Evolutionary conservation across 2,329 filamentous ascomycete genomes (phyloP), one percentile per base, ranked within the genome.

Genomic region (Lachnellula arida): DNA sequence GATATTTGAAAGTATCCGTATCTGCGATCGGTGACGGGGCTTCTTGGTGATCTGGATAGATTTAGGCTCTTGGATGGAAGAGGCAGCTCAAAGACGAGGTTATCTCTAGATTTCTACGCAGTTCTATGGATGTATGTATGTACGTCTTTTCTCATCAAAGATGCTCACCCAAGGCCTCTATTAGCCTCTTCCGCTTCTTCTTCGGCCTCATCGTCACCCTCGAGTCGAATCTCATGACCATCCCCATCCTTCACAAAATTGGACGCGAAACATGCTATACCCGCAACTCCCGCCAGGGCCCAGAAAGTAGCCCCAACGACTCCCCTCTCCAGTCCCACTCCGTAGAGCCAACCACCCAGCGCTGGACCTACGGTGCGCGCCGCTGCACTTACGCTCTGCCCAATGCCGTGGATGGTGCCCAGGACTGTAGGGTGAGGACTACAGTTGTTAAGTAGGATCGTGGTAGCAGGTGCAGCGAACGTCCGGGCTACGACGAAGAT

Each of bases 401-500:
- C 79, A 1, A 81, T 67, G 5, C 79, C 79, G 56, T 82, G 81
- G 9, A 85, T 76, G 0, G 81, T 81, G 0, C 81, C 81, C 15
- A 85, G 70, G 2, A 83, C 80, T 47, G 76, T 79, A 0, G 80
- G 80, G 62, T 83, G 79, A 0, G 82, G 81, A 40, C 78, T 80
- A 63, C 80, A 80, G 64, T 85, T 84, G 63, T 84, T 85, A 46
- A 85, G 72, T n/a, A 85, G 70, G 54, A 85, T 82, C 40, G 81
- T 81, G 63, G 78, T 80, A 2, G 80, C 80, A 1, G 81, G 81
- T 5, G 80, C 69, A 0, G 80, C 80, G 65, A 92, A 90, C 0
- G 89, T 93, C 28, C 88, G 78, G 0, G 85, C 88, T 4, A 86
- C 76, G 15, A 91, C 88, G 67, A 92, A 88, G 8, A 91, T 68